Evolutionary conservation across 305 asterid species (phyloP), one percentile per base, ranked within the genome.

Genomic region (Fraxinus xanthoxyloides): DNA sequence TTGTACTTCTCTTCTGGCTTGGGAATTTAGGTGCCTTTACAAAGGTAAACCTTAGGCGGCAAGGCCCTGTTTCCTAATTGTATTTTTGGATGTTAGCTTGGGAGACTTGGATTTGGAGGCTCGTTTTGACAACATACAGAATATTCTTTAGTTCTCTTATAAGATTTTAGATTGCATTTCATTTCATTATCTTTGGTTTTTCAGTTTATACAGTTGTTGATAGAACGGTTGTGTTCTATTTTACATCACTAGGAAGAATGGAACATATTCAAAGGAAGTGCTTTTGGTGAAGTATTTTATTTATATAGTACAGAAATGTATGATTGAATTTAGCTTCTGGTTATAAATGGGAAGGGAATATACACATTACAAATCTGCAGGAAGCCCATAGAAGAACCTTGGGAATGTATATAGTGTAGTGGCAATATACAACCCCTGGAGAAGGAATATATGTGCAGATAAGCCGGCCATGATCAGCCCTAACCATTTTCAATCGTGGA

Each of bases 1-100:
- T 89, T 23, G 19, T 89, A 75, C 69, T 51, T 76, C 78, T 89
- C 15, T 87, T 89, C 81, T 80, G 85, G 54, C 72, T 89, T 40
- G 90, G 90, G 74, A 89, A 89, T 79, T 79, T 89, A 21, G 90
- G 92, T 34, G 77, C 88, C 82, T 89, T 86, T 43, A 36, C 83
- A 79, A 88, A 81, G 78, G 48, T 72, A 34, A 72, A 72, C 77
- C 86, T 87, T 69, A 82, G 30, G 81, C 77, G 28, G 31, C 80
- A 77, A n/a, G 40, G 56, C 76, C 74, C 76, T 65, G 80, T 72
- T 34, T 17, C 77, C 54, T 72, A 35, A 72, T 72, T 72, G 77
- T 26, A 34, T 40, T 38, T 81, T 61, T 70, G 72, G 75, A 24
- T 51, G 79, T 82, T 67, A 48, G 75, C 63, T 82, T 51, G 75